Percentiles rank a stretch among this genome's conserved stretches.
Evolutionary conservation across 208 protist genomes (phyloP).

Genomic region (Crithidia sp.): DNA sequence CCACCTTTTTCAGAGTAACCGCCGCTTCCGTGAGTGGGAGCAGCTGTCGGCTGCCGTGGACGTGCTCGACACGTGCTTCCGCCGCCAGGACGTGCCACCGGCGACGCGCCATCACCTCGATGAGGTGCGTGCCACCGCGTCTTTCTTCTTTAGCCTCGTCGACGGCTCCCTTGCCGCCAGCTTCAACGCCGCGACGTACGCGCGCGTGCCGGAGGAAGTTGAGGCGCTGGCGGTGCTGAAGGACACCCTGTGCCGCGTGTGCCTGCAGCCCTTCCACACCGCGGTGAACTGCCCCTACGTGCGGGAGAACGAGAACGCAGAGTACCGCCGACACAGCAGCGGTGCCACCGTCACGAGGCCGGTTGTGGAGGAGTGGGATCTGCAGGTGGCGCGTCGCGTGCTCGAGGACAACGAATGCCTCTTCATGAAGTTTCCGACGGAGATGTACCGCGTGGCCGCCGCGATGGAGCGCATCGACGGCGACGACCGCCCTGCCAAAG

Average conservation of each 20-base stretch:
- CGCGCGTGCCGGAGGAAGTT: conserved; percentile 80
- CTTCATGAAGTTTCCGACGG: conserved; percentile 48
- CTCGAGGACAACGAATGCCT: conserved; percentile 71
- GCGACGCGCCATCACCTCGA: conserved; percentile 40
- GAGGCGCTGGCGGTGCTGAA: conserved; percentile 59
- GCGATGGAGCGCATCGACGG: conserved; percentile 72
- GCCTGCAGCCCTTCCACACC: conserved; percentile 82
- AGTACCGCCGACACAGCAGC: conserved; percentile 34
- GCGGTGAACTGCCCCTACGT: conserved; percentile 52
- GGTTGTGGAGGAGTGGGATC: conserved; percentile 72
- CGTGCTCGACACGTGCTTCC: conserved; percentile 73
- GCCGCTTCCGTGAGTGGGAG: conserved; percentile 79
- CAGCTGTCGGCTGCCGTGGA: conserved; percentile 65
- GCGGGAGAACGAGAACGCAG: conserved; percentile 25
- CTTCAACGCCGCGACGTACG: conserved; percentile 76
- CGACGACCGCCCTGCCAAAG: conserved; percentile 80
- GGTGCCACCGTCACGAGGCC: conserved; percentile 26
- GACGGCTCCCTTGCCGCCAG: conserved; percentile 71
- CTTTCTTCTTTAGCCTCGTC: conserved; percentile 88
- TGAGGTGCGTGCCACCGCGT: conserved; percentile 67
- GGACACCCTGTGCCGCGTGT: conserved; percentile 76
- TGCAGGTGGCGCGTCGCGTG: conserved; percentile 73
- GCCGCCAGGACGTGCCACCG: conserved; percentile 51
- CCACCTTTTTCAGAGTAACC: conserved; percentile 42
- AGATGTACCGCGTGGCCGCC: conserved; percentile 48